Evolutionary conservation across 768 basidiomycete species (phyloP).

Genomic region (Aureoboletus auriporus): DNA sequence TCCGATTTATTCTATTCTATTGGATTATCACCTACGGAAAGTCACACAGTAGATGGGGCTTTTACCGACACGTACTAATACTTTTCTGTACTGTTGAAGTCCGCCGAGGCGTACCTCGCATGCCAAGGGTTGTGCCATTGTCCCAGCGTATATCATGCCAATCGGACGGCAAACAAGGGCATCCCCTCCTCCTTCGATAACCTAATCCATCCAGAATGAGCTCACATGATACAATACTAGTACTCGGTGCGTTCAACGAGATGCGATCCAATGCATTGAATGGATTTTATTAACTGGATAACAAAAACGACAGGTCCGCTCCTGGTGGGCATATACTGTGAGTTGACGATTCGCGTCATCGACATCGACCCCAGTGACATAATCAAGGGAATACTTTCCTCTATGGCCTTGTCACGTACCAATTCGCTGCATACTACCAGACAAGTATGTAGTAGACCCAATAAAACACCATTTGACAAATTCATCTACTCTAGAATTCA

Average conservation of each 20-base stretch:
- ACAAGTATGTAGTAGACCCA: background rate
- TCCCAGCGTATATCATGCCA: no score
- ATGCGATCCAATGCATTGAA: background rate
- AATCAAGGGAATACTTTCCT: constrained; percentile 20
- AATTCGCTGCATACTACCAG: constrained; percentile 37
- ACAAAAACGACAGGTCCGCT: constrained; percentile 7
- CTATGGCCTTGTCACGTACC: constrained; percentile 39
- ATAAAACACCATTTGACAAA: background rate
- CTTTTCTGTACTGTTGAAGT: no score
- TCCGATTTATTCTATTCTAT: no score
- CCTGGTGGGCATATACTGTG: constrained; percentile 12
- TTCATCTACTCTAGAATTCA: constrained; percentile 2
- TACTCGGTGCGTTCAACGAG: background rate
- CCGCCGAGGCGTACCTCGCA: no score
- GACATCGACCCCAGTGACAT: background rate
- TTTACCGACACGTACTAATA: no score
- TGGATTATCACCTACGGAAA: no score
- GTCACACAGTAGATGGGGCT: no score
- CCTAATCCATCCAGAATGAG: no score
- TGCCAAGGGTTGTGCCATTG: no score
- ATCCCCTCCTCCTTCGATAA: no score
- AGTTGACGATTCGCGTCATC: background rate
- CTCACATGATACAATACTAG: background rate
- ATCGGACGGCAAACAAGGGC: no score
- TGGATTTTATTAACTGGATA: background rate